A percentile compares a stretch with the other conserved stretches of the same genome.
Conservation (phyloP, 202 grass and related monocot species). For the Elaeis oleifera region DNA sequence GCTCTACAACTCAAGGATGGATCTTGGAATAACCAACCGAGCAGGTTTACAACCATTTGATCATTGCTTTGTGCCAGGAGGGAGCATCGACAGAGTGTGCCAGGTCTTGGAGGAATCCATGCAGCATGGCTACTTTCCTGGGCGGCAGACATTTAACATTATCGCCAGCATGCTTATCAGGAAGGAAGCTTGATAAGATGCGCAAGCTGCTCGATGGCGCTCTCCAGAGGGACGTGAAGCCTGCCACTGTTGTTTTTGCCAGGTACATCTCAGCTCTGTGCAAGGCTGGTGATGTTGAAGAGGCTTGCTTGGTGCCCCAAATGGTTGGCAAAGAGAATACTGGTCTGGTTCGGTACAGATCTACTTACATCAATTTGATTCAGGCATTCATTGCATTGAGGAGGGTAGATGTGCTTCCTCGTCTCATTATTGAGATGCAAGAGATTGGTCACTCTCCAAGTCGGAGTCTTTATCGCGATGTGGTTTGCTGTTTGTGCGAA, state of each 20-base stretch:
- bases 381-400: conserved; percentile 53
- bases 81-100: conserved; percentile 46
- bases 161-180: conserved; percentile 61
- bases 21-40: conserved; percentile 66
- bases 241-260: conserved; percentile 41
- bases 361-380: conserved; percentile 80
- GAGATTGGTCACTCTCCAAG: conserved; percentile 65
- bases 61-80: conserved; percentile 53
- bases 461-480: conserved; percentile 50
- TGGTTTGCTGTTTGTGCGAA: conserved; percentile 71
- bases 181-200: conserved; percentile 68
- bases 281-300: conserved; percentile 68
- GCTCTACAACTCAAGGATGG: conserved; percentile 57
- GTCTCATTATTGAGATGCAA: conserved; percentile 87
- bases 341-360: conserved; percentile 45
- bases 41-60: conserved; percentile 57
- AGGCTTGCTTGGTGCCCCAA: conserved; percentile 46
- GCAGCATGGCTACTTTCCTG: conserved; percentile 56
- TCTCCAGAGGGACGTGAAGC: conserved; percentile 48
- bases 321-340: conserved; percentile 35
- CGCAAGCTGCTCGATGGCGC: conserved; percentile 63
- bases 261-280: conserved; percentile 67
- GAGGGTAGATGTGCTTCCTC: conserved; percentile 58
- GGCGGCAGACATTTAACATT: conserved; percentile 57
- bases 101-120: conserved; percentile 64